A percentile compares a stretch with the other conserved stretches of the same genome.
Conservation (phyloP, 1,139 yeast genomes). For the Suhomyces terraborum region DNA sequence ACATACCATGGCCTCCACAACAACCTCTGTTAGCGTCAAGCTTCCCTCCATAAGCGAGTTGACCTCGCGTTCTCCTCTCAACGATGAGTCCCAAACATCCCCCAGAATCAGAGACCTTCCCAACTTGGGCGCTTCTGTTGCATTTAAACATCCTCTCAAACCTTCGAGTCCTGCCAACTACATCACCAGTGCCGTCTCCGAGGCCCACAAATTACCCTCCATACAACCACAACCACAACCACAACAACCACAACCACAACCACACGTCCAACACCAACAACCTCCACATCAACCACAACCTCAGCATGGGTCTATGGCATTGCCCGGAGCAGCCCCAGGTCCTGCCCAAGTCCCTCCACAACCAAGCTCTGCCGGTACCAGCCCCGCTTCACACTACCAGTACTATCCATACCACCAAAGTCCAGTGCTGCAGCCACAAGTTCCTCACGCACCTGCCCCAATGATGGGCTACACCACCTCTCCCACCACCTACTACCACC, state of each 20-base stretch:
- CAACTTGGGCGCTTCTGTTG: slow-evolving; percentile 9
- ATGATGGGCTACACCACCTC: slow-evolving; percentile 11
- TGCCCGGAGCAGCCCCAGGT: slow-evolving; percentile 13
- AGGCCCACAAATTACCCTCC: slow-evolving; percentile 21
- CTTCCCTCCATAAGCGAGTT: slow-evolving; percentile 42
- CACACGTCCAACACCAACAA: too few relatives aligned
- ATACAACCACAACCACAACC: slow-evolving; percentile 15
- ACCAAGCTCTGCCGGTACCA: slow-evolving; percentile 14
- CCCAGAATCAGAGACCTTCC: slow-evolving; percentile 15
- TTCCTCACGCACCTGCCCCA: slow-evolving; percentile 10
- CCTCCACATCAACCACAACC: slow-evolving; percentile 19
- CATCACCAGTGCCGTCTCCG: slow-evolving; percentile 9
- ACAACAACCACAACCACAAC: slow-evolving; percentile 12
- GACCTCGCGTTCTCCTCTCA: slow-evolving; percentile 25
- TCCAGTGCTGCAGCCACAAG: slow-evolving; percentile 5
- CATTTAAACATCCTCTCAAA: slow-evolving; percentile 18
- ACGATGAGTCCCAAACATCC: slow-evolving; percentile 16
- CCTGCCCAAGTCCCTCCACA: slow-evolving; percentile 11
- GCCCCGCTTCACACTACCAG: slow-evolving; percentile 19
- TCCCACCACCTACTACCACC: slow-evolving; percentile 17
- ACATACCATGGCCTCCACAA: slow-evolving; percentile 7
- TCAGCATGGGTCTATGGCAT: slow-evolving; percentile 9
- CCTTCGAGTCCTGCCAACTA: slow-evolving; percentile 22
- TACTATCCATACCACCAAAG: slow-evolving; percentile 14
- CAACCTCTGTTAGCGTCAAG: slow-evolving; percentile 19